Evolutionary conservation across 2,329 filamentous ascomycete genomes (phyloP).

Genomic region (Apiospora malaysiana): DNA sequence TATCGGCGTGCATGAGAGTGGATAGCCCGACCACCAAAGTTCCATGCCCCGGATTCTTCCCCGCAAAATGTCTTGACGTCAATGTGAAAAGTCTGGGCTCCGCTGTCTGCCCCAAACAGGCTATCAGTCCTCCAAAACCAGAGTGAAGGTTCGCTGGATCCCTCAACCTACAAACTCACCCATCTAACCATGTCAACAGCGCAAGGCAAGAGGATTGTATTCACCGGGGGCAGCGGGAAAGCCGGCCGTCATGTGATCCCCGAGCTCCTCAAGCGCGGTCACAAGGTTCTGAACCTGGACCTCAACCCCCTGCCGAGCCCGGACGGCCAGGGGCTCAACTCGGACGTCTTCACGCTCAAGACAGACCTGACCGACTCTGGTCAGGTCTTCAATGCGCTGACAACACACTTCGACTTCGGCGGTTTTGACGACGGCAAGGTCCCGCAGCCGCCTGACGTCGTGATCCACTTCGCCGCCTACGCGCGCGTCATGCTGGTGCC

Average conservation of each 20-base stretch:
- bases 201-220: slow-evolving; percentile 37
- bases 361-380: slow-evolving; percentile 44
- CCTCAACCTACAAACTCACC: neutral
- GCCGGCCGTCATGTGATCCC: slow-evolving; percentile 43
- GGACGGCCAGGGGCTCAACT: slow-evolving; percentile 26
- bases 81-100: neutral
- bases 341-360: slow-evolving; percentile 41
- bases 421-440: slow-evolving; percentile 37
- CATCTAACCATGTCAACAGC: neutral
- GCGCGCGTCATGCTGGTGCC: slow-evolving; percentile 66
- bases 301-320: slow-evolving; percentile 37
- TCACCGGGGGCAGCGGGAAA: slow-evolving; percentile 44
- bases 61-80: slow-evolving; percentile 12
- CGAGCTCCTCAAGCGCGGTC: slow-evolving; percentile 39
- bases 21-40: neutral
- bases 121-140: too few relatives aligned
- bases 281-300: slow-evolving; percentile 45
- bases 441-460: slow-evolving; percentile 58
- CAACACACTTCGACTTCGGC: slow-evolving; percentile 53
- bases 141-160: neutral
- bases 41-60: neutral
- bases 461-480: slow-evolving; percentile 67
- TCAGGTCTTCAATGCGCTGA: slow-evolving; percentile 45
- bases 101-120: neutral
- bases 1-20: slow-evolving; percentile 1